phyloP scores from a whole-genome alignment of 2,329 filamentous ascomycete genomes.

The Akanthomyces lecanii region DNA sequence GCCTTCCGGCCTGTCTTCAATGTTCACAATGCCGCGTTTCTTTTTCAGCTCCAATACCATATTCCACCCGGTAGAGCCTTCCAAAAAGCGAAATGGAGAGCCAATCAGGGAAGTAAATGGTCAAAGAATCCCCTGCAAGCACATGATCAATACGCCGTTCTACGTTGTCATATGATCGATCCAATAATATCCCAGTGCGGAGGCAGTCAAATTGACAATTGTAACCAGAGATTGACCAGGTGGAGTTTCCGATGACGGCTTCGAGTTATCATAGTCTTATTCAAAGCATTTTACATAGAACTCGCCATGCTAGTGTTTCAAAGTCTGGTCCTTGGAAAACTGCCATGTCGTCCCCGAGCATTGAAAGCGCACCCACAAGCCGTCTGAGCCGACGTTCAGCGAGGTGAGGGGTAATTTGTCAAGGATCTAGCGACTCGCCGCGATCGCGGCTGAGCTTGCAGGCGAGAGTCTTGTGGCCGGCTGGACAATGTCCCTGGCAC shows the following conservation, averaged over 20 bases:
- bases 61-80: background rate
- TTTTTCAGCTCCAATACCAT: background rate
- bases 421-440: background rate
- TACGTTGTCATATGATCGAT: background rate
- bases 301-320: slow-evolving; percentile 21
- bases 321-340: slow-evolving; percentile 17
- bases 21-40: slow-evolving; percentile 1
- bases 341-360: slow-evolving; percentile 21
- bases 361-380: slow-evolving; percentile 21
- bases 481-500: slow-evolving; percentile 8
- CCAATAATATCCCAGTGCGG: slow-evolving; percentile 22
- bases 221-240: slow-evolving; percentile 17
- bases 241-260: slow-evolving; percentile 16
- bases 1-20: background rate
- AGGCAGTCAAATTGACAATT: slow-evolving; percentile 24
- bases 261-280: background rate
- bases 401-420: slow-evolving; percentile 22
- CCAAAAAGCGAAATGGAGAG: background rate
- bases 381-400: slow-evolving; percentile 20
- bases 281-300: slow-evolving; percentile 8
- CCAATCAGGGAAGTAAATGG: background rate
- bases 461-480: slow-evolving; percentile 22
- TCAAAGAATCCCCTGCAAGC: background rate
- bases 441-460: slow-evolving; percentile 12
- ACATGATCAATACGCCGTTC: background rate